phyloP scores from a whole-genome alignment of 495 filamentous ascomycete species.

The Trypethelium eluteriae region DNA sequence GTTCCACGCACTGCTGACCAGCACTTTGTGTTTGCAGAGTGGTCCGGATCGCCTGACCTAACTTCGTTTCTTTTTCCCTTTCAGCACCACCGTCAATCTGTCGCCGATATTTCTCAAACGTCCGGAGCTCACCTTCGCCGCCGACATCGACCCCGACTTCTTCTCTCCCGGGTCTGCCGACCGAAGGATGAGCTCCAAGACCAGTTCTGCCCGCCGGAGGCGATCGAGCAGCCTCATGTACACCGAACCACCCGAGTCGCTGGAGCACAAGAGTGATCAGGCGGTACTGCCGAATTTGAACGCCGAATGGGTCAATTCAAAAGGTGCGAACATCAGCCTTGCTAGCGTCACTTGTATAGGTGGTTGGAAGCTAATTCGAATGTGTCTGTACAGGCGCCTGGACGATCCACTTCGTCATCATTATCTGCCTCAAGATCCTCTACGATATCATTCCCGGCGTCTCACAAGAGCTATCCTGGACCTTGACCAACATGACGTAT shows the following conservation, averaged over 20 bases:
- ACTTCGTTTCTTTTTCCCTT: neutral
- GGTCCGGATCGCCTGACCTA: neutral
- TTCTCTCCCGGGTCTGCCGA: constrained; percentile 45
- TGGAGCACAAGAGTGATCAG: constrained; percentile 95
- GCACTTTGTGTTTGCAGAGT: neutral
- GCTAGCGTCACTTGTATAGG: too few species aligned
- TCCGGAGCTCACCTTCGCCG: constrained; percentile 66
- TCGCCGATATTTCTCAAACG: constrained; percentile 72
- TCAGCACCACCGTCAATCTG: constrained; percentile 62
- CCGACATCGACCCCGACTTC: constrained; percentile 58
- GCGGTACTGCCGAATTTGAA: constrained; percentile 90
- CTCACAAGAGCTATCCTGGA: constrained; percentile 97
- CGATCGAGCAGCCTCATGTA: constrained; percentile 94
- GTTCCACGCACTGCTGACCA: neutral
- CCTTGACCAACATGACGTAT: constrained; percentile 95
- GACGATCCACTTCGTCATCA: constrained; percentile 92
- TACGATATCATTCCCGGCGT: constrained; percentile 92
- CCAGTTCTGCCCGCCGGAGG: constrained; percentile 64
- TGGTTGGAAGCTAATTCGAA: neutral
- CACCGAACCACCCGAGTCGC: constrained; percentile 84
- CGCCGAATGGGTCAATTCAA: constrained; percentile 97
- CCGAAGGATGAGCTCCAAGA: constrained; percentile 47
- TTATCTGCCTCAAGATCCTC: constrained; percentile 81
- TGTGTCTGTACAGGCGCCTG: constrained; percentile 64
- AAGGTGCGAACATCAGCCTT: constrained; percentile 54